A percentile compares a stretch with the other conserved stretches of the same genome.
Conservation (phyloP, 2,329 filamentous ascomycete genomes). For the Fusarium pilosicola region DNA sequence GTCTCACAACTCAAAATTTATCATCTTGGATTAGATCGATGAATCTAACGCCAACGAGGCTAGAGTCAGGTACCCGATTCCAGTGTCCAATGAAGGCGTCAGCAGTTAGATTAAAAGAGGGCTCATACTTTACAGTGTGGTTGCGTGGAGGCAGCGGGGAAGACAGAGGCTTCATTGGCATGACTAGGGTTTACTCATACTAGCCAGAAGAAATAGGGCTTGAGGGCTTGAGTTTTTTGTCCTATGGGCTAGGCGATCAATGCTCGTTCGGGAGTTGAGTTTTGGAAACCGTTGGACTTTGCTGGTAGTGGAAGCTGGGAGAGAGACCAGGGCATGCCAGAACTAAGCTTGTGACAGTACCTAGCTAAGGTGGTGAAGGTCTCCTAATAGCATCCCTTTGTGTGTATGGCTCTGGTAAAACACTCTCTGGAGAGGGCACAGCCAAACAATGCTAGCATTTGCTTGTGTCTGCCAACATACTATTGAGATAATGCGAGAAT, state of each 20-base stretch:
- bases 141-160: constrained; percentile 25
- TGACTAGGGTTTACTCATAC: constrained; percentile 23
- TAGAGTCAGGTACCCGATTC: constrained; percentile 38
- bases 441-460: not conserved
- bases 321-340: not conserved
- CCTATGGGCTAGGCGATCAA: constrained; percentile 8
- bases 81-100: constrained; percentile 15
- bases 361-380: not conserved
- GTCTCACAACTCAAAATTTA: constrained; percentile 28
- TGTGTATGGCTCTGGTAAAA: not conserved
- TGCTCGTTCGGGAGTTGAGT: constrained; percentile 24
- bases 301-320: not conserved
- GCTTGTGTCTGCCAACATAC: not conserved
- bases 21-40: constrained; percentile 28
- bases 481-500: not conserved
- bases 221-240: constrained; percentile 8
- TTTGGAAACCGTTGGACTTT: constrained; percentile 30
- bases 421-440: not conserved
- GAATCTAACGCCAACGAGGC: constrained; percentile 24
- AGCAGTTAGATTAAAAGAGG: constrained; percentile 31
- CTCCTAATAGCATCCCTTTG: not conserved
- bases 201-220: constrained; percentile 29
- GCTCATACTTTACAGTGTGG: constrained; percentile 1
- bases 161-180: constrained; percentile 22
- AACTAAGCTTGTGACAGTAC: not conserved